Evolutionary conservation across 805 yeast species (phyloP), one percentile per base, ranked within the genome.

Genomic region (Pichia insulana): DNA sequence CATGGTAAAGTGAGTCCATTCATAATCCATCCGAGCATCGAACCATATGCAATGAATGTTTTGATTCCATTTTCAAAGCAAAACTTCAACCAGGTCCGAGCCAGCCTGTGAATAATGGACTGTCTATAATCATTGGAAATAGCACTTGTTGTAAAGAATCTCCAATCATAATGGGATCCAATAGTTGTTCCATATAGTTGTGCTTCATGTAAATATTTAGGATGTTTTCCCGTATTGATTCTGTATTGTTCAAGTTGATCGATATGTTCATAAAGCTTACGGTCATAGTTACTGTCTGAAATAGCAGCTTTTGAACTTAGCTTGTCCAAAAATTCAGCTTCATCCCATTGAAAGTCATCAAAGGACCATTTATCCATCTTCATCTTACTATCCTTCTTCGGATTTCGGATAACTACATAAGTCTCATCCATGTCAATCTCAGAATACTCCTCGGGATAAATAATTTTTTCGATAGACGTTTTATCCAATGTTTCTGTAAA

Each of bases 1-100:
- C 81, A 78, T 7, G 80, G 79, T 48, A 78, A 63, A 5, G 67
- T 61, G 45, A 73, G 55, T 1, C 80, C 82, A 53, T 74, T 76
- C 70, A 76, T 76, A 49, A 72, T 70, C 74, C 79, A 78, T 7
- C 81, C 79, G 22, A 79, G 64, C 44, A 79, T 61, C 9, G 82
- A 64, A 2, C 85, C 85, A 56, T 78, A 82, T 5, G 80, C 74
- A 30, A 79, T 65, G 83, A 84, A 80, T 0, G 81, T 70, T 10
- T 63, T 53, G 6, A 79, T 48, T 2, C 68, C 70, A 17, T 68
- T 59, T 12, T 65, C 61, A 15, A 62, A 53, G 26, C 76, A 58
- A 52, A 77, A 74, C 34, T 68, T 62, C 17, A 78, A 63, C 77
- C 82, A 80, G 3, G 77, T 67, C 42, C 78, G 63, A 5, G 71